phyloP scores from a whole-genome alignment of 208 protist genomes.

The Herpetomonas muscarum region DNA sequence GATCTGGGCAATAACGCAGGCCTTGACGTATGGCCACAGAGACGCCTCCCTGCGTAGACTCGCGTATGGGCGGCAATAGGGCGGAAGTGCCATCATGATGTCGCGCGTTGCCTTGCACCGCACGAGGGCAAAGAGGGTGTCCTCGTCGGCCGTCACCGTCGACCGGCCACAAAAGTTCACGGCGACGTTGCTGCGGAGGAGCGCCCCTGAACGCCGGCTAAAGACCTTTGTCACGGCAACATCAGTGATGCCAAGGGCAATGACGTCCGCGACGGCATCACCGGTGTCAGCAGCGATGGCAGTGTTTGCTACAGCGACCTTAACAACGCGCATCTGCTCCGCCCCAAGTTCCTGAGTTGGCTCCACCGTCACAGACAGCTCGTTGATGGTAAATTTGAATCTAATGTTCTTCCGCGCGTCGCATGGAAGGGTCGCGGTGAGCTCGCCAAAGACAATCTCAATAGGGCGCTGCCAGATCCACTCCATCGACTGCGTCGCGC shows the following conservation, averaged over 20 bases:
- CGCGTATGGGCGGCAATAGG: constrained; percentile 50
- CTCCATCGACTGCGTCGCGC: constrained; percentile 42
- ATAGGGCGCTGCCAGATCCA: constrained; percentile 67
- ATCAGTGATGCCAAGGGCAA: constrained; percentile 23
- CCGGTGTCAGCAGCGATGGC: constrained; percentile 18
- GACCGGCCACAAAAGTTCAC: constrained; percentile 31
- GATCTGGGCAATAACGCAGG: constrained; percentile 45
- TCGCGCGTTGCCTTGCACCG: constrained; percentile 50
- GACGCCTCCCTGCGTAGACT: constrained; percentile 33
- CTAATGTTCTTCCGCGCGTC: constrained; percentile 30
- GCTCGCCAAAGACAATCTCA: constrained; percentile 37
- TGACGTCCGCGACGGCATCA: constrained; percentile 14
- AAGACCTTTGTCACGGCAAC: constrained; percentile 54
- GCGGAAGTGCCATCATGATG: constrained; percentile 33
- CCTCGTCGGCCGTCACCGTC: constrained; percentile 36
- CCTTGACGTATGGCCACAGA: constrained; percentile 51
- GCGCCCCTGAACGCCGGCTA: constrained; percentile 18
- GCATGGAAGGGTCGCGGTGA: constrained; percentile 37
- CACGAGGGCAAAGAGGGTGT: constrained; percentile 33
- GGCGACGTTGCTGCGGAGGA: constrained; percentile 50
- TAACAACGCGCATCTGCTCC: constrained; percentile 46
- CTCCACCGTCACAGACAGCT: constrained; percentile 42
- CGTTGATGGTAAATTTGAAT: constrained; percentile 33
- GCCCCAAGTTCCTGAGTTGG: constrained; percentile 24
- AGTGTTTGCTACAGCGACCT: constrained; percentile 18